These are phyloP conservation scores for Prunus mira DNA, from an alignment of 306 rosid species.

Conservation along the genomic window DNA sequence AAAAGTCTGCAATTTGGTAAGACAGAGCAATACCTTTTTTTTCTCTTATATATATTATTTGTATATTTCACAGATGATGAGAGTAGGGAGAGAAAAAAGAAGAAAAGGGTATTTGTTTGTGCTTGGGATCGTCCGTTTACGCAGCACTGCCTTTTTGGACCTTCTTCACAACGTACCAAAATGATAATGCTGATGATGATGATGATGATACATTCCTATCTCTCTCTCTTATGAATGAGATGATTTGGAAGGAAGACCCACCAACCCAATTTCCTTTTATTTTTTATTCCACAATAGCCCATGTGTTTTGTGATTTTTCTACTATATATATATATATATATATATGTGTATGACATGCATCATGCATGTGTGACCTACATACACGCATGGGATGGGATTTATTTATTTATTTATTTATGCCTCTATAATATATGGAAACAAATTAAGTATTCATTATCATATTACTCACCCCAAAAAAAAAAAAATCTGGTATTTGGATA, in stretches of 20 bases:
- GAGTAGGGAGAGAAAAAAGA: slow-evolving; percentile 12
- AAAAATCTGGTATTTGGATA: neutral
- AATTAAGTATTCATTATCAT: neutral
- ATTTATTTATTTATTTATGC: neutral
- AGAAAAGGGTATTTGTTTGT: slow-evolving; percentile 32
- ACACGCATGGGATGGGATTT: neutral
- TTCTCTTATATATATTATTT: slow-evolving; percentile 8
- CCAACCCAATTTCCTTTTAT: neutral
- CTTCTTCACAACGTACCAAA: slow-evolving; percentile 55
- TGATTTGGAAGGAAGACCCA: neutral
- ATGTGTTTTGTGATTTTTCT: slow-evolving; percentile 1
- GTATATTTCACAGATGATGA: slow-evolving; percentile 34
- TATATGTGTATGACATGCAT: neutral
- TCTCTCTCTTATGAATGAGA: neutral
- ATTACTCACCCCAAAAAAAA: neutral
- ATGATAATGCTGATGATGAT: slow-evolving; percentile 38
- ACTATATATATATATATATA: neutral
- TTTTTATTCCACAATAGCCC: neutral
- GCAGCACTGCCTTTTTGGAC: slow-evolving; percentile 64
- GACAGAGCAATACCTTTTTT: slow-evolving; percentile 28
- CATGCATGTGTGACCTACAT: neutral
- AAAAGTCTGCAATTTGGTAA: slow-evolving; percentile 9
- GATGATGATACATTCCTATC: neutral
- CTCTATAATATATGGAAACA: neutral
- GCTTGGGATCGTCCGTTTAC: slow-evolving; percentile 71